Evolutionary conservation across 1,139 yeast genomes (phyloP).

Genomic region (Pichia cactophila): DNA sequence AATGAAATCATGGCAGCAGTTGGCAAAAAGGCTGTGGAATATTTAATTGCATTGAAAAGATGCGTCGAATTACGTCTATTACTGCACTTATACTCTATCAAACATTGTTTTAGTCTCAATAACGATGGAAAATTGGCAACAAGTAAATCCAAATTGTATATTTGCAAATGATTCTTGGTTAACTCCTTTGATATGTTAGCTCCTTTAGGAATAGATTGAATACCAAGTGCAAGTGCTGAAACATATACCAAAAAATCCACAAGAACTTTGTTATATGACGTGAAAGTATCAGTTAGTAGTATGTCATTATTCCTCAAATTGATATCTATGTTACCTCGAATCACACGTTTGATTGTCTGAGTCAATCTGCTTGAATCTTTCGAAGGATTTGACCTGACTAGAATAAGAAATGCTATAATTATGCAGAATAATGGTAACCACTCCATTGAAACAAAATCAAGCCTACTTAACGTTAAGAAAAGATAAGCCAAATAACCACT

Average conservation of each 20-base stretch:
- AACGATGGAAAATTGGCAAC: constrained; percentile 53
- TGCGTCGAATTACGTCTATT: constrained; percentile 43
- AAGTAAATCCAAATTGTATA: constrained; percentile 37
- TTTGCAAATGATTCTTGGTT: constrained; percentile 21
- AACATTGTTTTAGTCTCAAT: constrained; percentile 75
- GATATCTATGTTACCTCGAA: constrained; percentile 48
- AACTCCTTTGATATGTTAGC: constrained; percentile 15
- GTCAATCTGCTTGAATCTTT: constrained; percentile 40
- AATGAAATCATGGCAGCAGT: constrained; percentile 41
- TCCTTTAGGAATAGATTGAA: constrained; percentile 26
- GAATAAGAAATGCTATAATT: constrained; percentile 13
- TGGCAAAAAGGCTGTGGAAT: constrained; percentile 61
- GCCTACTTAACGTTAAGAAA: constrained; percentile 16
- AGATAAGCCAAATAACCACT: constrained; percentile 25
- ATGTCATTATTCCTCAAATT: constrained; percentile 70
- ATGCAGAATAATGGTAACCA: constrained; percentile 24
- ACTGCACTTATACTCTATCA: constrained; percentile 53
- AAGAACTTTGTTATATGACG: constrained; percentile 69
- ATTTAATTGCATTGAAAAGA: constrained; percentile 65
- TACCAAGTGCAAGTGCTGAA: constrained; percentile 36
- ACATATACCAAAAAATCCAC: constrained; percentile 54
- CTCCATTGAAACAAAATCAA: constrained; percentile 16
- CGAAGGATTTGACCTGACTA: constrained; percentile 15
- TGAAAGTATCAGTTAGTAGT: constrained; percentile 69
- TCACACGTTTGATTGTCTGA: constrained; percentile 46